Conservation (phyloP, 1,139 yeast genomes). For the Debaryomyces sp. region DNA sequence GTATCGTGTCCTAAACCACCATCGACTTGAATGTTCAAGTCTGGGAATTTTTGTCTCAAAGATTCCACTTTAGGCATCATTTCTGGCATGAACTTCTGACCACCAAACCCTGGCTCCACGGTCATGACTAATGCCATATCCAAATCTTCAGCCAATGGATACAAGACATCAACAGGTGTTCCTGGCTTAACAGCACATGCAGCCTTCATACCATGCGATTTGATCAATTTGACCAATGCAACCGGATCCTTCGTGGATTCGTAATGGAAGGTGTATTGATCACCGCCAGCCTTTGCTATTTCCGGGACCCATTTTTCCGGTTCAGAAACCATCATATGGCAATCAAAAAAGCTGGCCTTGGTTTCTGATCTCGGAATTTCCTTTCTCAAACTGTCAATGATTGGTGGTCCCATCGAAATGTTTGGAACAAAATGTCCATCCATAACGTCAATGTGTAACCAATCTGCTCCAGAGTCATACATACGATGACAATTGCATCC, state of each 20-base stretch:
- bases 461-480: conserved; percentile 77
- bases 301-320: conserved; percentile 96
- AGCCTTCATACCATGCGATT: conserved; percentile 82
- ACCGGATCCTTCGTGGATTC: conserved; percentile 88
- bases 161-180: conserved; percentile 84
- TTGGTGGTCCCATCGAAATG: conserved; percentile 90
- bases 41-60: conserved; percentile 73
- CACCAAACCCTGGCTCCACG: conserved; percentile 99
- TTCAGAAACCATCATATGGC: conserved; percentile 97
- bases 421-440: conserved; percentile 99
- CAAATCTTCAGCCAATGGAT: conserved; percentile 71
- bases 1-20: conserved; percentile 94
- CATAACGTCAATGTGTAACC: conserved; percentile 99
- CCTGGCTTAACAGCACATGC: conserved; percentile 96
- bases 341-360: conserved; percentile 78
- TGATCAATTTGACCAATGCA: conserved; percentile 74
- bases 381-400: conserved; percentile 76
- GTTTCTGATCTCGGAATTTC: conserved; percentile 62
- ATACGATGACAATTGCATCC: conserved; percentile 87
- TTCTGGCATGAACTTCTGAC: conserved; percentile 91
- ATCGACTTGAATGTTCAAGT: conserved; percentile 89
- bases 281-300: conserved; percentile 94
- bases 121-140: conserved; percentile 98
- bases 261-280: conserved; percentile 93
- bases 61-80: conserved; percentile 95